Percentiles rank a stretch among this genome's conserved stretches.
phyloP scores from a whole-genome alignment of 1,284 basidiomycete species.

The Trametes pubescens region DNA sequence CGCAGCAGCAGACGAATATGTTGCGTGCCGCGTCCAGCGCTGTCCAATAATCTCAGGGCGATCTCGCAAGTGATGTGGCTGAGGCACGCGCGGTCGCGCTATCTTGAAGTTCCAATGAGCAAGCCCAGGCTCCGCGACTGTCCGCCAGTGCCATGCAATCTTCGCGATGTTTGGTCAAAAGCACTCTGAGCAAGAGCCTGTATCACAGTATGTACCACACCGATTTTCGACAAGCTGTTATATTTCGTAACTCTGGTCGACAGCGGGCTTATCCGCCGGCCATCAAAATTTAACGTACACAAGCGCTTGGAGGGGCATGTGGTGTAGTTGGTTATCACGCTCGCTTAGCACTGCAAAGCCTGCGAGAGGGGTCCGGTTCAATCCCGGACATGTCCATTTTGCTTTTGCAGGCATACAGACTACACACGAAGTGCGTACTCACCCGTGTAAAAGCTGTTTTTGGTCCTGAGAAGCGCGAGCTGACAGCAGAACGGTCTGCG shows the following conservation, averaged over 20 bases:
- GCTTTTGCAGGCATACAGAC: neutral
- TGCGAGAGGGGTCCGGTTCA: constrained; percentile 35
- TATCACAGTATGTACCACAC: too few relatives aligned
- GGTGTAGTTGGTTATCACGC: constrained; percentile 37
- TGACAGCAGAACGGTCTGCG: too few relatives aligned
- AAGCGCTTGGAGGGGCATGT: constrained; percentile 22
- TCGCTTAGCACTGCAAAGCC: constrained; percentile 28
- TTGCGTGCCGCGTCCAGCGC: constrained; percentile 1
- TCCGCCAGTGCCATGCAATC: too few relatives aligned
- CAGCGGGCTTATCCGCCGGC: neutral
- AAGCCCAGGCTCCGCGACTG: too few relatives aligned
- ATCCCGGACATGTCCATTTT: constrained; percentile 34
- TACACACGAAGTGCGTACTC: neutral
- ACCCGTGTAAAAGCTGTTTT: neutral
- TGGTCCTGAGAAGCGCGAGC: too few relatives aligned
- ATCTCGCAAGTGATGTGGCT: constrained; percentile 18
- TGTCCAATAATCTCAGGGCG: constrained; percentile 22
- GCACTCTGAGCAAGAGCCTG: too few relatives aligned
- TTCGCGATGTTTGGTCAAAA: too few relatives aligned
- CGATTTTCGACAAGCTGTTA: too few relatives aligned
- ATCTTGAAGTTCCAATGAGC: neutral
- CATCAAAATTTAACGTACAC: neutral
- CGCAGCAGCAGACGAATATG: too few relatives aligned
- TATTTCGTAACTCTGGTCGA: neutral
- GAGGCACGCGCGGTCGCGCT: constrained; percentile 10